Evolutionary conservation across 2,329 filamentous ascomycete genomes (phyloP), one percentile per base, ranked within the genome.

Genomic region (Magnaporthiopsis incrustans): DNA sequence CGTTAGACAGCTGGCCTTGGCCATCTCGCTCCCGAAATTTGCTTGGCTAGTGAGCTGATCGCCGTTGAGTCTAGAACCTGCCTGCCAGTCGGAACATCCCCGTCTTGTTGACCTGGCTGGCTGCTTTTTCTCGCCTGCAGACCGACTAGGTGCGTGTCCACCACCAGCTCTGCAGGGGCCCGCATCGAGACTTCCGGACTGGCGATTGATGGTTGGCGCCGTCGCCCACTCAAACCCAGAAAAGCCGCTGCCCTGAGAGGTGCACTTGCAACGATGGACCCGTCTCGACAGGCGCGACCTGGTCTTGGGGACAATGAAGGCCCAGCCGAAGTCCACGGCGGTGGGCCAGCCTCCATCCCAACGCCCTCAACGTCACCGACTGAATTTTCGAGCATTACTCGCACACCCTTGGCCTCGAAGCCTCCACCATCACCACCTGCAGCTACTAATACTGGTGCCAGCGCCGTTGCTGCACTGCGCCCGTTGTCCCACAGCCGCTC

Each of bases 401-500:
- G 30, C 53, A 30, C 30, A 15, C 18, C 35, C 30, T 30, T 18
- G 25, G 53, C 56, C 53, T 26, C 44, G 27, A 22, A 50, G 18
- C 53, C 61, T 30, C 57, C 25, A 8, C 57, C 25, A 27, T 58
- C 57, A 30, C 57, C 25, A 7, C 11, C 14, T 58, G 22, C 44
- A 11, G 44, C 44, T n/a, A 25, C 44, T 25, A 53, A 25, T 25
- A 53, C 44, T 53, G 44, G 4, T 22, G 44, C 22, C 11, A 15
- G 22, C 32, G 38, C 22, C 59, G 22, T 18, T 44, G 14, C 14
- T 44, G 38, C 15, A 26, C 5, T 15, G 33, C 25, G n/a, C 35
- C 33, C 70, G 26, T 66, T 69, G 69, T 71, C 73, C 35, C 80
- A 77, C 67, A 77, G 71, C 66, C 72, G 85, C 66, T 77, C 80